Conservation (phyloP, 495 filamentous ascomycete genomes). For the Aspergillus wentii region DNA sequence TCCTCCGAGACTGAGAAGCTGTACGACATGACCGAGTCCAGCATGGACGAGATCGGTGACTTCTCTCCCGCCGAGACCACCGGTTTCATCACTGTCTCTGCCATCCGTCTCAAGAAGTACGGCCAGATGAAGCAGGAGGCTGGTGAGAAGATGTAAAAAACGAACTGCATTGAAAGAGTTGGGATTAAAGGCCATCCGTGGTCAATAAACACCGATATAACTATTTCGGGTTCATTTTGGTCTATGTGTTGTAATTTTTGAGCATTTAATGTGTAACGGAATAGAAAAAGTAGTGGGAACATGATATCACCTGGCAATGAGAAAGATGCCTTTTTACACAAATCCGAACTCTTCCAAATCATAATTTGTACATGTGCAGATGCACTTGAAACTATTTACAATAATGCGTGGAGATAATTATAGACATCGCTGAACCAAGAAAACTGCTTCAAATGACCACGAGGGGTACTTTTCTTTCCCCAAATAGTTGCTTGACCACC, state of each 20-base stretch:
- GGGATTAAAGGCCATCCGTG: background rate
- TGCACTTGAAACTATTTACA: no score
- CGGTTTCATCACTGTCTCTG: constrained; percentile 77
- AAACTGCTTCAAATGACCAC: no score
- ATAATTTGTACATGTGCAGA: no score
- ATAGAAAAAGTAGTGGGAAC: no score
- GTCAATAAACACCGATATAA: background rate
- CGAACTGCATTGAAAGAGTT: background rate
- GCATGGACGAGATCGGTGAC: constrained; percentile 83
- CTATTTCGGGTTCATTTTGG: background rate
- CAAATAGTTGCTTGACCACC: no score
- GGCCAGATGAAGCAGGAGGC: constrained; percentile 63
- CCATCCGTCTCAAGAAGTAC: constrained; percentile 89
- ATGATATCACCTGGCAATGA: no score
- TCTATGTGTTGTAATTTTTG: background rate
- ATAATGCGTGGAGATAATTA: no score
- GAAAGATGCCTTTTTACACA: no score
- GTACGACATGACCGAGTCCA: constrained; percentile 73
- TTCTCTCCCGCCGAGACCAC: constrained; percentile 71
- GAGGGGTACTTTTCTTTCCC: no score
- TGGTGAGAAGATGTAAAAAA: constrained; percentile 37
- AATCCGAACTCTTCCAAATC: no score
- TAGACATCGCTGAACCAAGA: no score
- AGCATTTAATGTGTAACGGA: constrained; percentile 1
- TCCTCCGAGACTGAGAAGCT: constrained; percentile 76